Evolutionary conservation across 2,329 filamentous ascomycete genomes (phyloP), one percentile per base, ranked within the genome.

Genomic region (Stylonectria norvegica): DNA sequence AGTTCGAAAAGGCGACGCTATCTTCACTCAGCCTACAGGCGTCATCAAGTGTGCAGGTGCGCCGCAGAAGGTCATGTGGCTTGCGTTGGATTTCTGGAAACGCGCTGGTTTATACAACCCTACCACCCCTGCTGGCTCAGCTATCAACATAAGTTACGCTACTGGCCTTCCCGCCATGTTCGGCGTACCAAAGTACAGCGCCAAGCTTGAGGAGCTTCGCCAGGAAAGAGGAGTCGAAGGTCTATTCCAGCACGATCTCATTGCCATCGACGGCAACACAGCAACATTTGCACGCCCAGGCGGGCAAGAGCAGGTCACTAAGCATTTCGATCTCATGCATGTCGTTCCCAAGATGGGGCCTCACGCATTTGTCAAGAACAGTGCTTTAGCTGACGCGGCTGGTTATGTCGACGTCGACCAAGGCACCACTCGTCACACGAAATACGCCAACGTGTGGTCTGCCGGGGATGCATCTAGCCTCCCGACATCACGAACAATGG

Each of bases 31-130:
- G 47, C 78, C 78, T 2, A 67, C 73, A 1, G 76, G 78, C 31
- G 65, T 71, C 5, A 67, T 81, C 61, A 81, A 81, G 61, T 81
- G 78, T 47, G 78, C 78, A 3, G 78, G 78, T 30, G 78, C 76
- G 3, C 78, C 78, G 9, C 78, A 81, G 48, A 81, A 81, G 62
- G 64, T 72, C 53, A 74, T 81, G 75, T 81, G 78, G 78, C 68
- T 81, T 12, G 78, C 78, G 1, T 61, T 79, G 29, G 75, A 81
- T 53, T 60, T 76, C 59, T 81, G 78, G 78, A 77, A 73, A 60
- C 62, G 63, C 20, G 64, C 65, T 0, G 76, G 75, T 2, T 56
- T 76, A 4, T 80, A 79, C 59, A 56, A 71, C 38, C 52, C 68
- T 1, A 44, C 47, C 38, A 62, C 67, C 36, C 52, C 64, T 1